Evolutionary conservation across 1,139 yeast genomes (phyloP).

Genomic region (Pichia sp.): DNA sequence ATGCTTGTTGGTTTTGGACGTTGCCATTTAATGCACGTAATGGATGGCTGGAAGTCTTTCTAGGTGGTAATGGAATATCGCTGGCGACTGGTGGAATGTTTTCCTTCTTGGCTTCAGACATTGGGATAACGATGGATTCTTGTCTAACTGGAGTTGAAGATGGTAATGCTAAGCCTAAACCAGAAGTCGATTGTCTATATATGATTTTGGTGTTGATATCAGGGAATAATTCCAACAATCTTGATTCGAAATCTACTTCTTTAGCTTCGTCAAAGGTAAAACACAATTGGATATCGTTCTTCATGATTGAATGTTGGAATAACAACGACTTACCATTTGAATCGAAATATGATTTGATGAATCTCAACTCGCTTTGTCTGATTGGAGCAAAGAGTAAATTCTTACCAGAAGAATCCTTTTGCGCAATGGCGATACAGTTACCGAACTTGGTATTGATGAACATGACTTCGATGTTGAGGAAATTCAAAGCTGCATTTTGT

Average conservation of each 20-base stretch:
- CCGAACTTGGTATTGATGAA: conserved; percentile 13
- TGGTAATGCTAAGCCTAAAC: conserved; percentile 12
- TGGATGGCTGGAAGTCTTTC: no score
- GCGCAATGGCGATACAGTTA: conserved; percentile 24
- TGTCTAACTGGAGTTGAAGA: background rate
- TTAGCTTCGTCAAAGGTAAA: conserved; percentile 11
- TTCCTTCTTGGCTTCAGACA: background rate
- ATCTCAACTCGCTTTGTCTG: conserved; percentile 28
- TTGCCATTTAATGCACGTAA: no score
- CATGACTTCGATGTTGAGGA: conserved; percentile 19
- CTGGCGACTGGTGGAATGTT: background rate
- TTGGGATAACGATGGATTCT: background rate
- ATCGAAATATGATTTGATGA: conserved; percentile 16
- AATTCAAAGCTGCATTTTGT: conserved; percentile 23
- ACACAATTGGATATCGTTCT: conserved; percentile 23
- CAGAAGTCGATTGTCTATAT: conserved; percentile 2
- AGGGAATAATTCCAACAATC: conserved; percentile 15
- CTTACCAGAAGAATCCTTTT: conserved; percentile 29
- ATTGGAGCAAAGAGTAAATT: conserved; percentile 38
- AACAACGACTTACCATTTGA: conserved; percentile 15
- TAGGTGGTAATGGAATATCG: no score
- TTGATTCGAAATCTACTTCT: background rate
- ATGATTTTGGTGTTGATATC: background rate
- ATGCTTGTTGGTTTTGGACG: background rate
- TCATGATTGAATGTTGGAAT: conserved; percentile 21